Evolutionary conservation across 805 yeast species (phyloP), one percentile per base, ranked within the genome.

Genomic region (Hanseniaspora hatyaiensis): DNA sequence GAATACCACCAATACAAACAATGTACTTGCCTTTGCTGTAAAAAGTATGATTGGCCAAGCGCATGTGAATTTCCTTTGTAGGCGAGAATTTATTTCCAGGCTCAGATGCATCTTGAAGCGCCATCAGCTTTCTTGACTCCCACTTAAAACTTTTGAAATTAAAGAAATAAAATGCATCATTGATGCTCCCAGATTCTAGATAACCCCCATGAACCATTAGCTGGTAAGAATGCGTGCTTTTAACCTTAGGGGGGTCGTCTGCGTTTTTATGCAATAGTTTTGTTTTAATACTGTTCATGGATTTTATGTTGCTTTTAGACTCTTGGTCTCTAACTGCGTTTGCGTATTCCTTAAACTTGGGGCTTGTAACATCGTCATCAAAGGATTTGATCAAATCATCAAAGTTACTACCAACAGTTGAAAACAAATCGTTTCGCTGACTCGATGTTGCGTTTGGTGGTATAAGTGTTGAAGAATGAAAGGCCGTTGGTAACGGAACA

Each of bases 401-500:
- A 4, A 45, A 6, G 6, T 24, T 36, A 11, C 16, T 8, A 1
- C 18, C 19, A 8, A n/a, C 39, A 26, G 24, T 23, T 9, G 15
- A 8, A 19, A 19, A 42, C 1, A 11, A 3, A 11, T 33, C 29
- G 9, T 8, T 3, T 26, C 9, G 11, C 6, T 26, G 6, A 8
- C 11, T 26, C 11, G 6, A 8, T 6, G 11, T 8, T 8, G 29
- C 29, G 6, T 26, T 26, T 3, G 40, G 24, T 3, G 13, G 9
- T 11, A 45, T 12, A 13, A 45, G 30, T 23, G 49, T 45, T 6
- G 42, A 23, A 19, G 49, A 45, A 31, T 45, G 49, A 19, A 34
- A 37, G 3, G 49, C 40, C 24, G 42, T 45, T 13, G 41, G 23
- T 2, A 3, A 3, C 3, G 48, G 48, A 4, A 11, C 1, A 11